Base-by-base conservation (phyloP, 2,329 filamentous ascomycete genomes). In the Ophiostoma perfectum region DNA sequence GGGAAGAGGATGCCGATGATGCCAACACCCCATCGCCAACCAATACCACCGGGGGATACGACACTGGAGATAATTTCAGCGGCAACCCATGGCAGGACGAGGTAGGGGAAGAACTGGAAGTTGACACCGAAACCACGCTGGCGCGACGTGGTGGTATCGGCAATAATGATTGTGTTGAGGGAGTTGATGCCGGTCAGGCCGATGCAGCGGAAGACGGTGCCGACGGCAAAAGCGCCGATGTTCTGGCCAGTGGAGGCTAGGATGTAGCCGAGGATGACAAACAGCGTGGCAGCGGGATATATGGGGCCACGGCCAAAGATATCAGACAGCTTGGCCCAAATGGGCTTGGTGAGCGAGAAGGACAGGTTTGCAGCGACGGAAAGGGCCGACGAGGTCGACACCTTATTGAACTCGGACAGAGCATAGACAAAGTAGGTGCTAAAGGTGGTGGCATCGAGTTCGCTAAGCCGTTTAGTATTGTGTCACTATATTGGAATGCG, bases 261-360 rank as follows among this genome's bases (percentile, higher is more conserved):
- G 41, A 86, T 81, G 73, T 86, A 88, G 0, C 85, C 83, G n/a
- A 87, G 73, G 0, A 82, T 78, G 73, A 84, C 87, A 65, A 86
- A 78, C 36, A 80, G 72, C 42, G 88, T 81, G 1, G 83, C 81
- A 9, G 88, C 74, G 18, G 80, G 78, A 73, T 88, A 88, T 4
- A 85, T 85, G 74, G 87, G 83, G n/a, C 85, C 83, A 36, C 86
- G 82, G 38, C 85, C 86, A 67, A 87, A 87, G 8, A 88, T 84
- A 72, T 88, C 84, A 4, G 85, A 84, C 55, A 87, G 77, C 75
- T 88, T 88, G 66, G 84, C 84, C 76, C 87, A 83, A 14, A 84
- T 84, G 14, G 86, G 85, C 73, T 88, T 87, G 68, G 83, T 81
- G 16, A 86, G 81, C 3, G 85, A 83, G 65, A 78, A 78, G 65